phyloP scores from a whole-genome alignment of 2,329 filamentous ascomycete species.

The Harringtonia lauricola region DNA sequence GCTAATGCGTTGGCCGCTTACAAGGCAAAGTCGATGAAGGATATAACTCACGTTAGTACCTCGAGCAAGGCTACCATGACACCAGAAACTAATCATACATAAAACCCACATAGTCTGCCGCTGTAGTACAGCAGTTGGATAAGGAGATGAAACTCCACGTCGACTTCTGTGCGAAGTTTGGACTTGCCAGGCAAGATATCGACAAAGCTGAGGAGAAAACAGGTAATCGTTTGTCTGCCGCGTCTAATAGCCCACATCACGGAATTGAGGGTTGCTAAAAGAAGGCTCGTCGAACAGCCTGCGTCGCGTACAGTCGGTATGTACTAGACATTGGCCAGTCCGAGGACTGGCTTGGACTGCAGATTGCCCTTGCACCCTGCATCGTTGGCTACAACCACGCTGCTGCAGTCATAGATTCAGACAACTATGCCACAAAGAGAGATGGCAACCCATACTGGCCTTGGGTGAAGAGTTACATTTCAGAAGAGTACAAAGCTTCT shows the following conservation, averaged over 20 bases:
- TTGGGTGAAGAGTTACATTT: constrained; percentile 86
- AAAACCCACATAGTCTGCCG: constrained; percentile 17
- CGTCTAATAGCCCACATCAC: no score
- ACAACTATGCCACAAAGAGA: constrained; percentile 42
- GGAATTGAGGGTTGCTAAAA: no score
- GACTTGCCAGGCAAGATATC: constrained; percentile 63
- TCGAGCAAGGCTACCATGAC: background rate
- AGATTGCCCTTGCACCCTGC: constrained; percentile 76
- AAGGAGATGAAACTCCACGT: constrained; percentile 74
- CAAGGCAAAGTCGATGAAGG: constrained; percentile 64
- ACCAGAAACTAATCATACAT: background rate
- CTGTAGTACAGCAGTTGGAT: constrained; percentile 66
- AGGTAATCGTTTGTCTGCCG: constrained; percentile 31
- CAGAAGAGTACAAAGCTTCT: constrained; percentile 65
- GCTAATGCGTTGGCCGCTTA: constrained; percentile 79
- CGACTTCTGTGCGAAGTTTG: constrained; percentile 71
- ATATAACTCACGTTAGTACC: constrained; percentile 55
- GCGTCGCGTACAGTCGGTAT: constrained; percentile 27
- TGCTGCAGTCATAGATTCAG: constrained; percentile 56
- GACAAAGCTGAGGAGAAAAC: constrained; percentile 62
- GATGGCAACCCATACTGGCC: constrained; percentile 70
- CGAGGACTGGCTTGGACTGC: constrained; percentile 78
- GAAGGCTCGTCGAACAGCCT: constrained; percentile 18
- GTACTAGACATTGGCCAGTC: constrained; percentile 82
- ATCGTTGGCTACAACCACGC: constrained; percentile 81